Base-by-base conservation (phyloP, 225 moss, liverwort and hornwort species). In the Straminergon stramineum region DNA sequence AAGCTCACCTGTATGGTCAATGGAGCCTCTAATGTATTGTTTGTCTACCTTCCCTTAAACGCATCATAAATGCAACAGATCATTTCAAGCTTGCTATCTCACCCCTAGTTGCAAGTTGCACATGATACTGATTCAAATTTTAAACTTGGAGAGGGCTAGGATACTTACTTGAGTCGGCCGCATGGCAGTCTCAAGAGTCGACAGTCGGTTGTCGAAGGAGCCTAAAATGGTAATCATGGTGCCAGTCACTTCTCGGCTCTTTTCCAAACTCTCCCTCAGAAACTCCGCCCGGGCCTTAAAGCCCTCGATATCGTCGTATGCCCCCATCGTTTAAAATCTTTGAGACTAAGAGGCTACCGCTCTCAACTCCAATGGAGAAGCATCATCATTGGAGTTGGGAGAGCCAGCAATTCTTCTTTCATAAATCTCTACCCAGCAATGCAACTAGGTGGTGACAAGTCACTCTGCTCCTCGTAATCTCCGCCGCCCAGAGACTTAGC, bases 121-220 rank as follows among this genome's bases (percentile, higher is more conserved):
- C 67, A 18, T 67, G 30, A 58, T 45, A 48, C 62, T 31, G 17
- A 32, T 82, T 22, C 21, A 88, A 34, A 55, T 34, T 65, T 52
- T n/a, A 6, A 83, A 24, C 43, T 66, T 56, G 30, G 13, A 43
- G 17, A 39, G 39, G 31, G 15, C 39, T 76, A 27, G 10, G 77
- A 26, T 39, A 61, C 89, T 90, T 91, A 94, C 98, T 96, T 98
- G 98, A 81, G 98, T 98, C 15, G 98, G 98, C 37, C 98, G 98
- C 97, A 98, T 97, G 19, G 98, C 98, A 85, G 96, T 95, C 90
- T 98, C 96, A 35, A 98, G 98, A 84, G 96, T 96, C 48, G 98
- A 98, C 86, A 98, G 92, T 8, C 98, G 96, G 90, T 95, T 94
- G 90, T 98, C 98, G 79, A 98, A 98, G 65, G 98, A 98, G 71